These are phyloP conservation scores for Spiromastix sp. DNA, from an alignment of 2,329 filamentous ascomycete genomes.

Conservation along the genomic window DNA sequence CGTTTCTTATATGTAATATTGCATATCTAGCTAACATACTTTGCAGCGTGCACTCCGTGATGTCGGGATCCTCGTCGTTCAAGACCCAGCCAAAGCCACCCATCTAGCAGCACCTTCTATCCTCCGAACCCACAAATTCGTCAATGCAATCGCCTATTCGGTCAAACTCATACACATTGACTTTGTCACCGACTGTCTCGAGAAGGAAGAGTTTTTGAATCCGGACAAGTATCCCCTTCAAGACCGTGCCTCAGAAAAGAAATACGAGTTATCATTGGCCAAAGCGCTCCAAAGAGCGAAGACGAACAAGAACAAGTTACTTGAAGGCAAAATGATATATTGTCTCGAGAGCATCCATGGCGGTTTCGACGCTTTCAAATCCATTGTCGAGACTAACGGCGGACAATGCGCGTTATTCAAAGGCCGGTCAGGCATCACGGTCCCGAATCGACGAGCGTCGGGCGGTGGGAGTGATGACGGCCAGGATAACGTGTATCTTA, in stretches of 20 bases:
- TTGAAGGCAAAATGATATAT: slow-evolving; percentile 69
- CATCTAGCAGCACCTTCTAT: slow-evolving; percentile 81
- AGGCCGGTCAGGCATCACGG: slow-evolving; percentile 58
- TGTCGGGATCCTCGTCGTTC: slow-evolving; percentile 70
- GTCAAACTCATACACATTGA: slow-evolving; percentile 65
- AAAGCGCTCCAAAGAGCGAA: slow-evolving; percentile 61
- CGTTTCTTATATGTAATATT: neutral
- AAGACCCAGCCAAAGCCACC: slow-evolving; percentile 66
- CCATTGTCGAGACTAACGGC: slow-evolving; percentile 81
- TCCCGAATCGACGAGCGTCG: slow-evolving; percentile 47
- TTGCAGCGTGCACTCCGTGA: slow-evolving; percentile 73
- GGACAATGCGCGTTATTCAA: slow-evolving; percentile 70
- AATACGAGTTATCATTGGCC: slow-evolving; percentile 57
- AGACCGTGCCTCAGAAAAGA: slow-evolving; percentile 63
- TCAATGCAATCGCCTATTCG: slow-evolving; percentile 72
- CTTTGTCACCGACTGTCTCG: slow-evolving; percentile 70
- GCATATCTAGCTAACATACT: too few relatives aligned
- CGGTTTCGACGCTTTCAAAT: slow-evolving; percentile 72
- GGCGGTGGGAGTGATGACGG: slow-evolving; percentile 23
- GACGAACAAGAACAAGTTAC: slow-evolving; percentile 63
- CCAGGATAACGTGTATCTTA: slow-evolving; percentile 64
- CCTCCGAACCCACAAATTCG: slow-evolving; percentile 86
- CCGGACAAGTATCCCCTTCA: slow-evolving; percentile 57
- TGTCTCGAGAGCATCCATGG: slow-evolving; percentile 72
- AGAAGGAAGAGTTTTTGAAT: slow-evolving; percentile 54